Evolutionary conservation across 495 filamentous ascomycete genomes (phyloP).

Genomic region (Patellaria atrata): DNA sequence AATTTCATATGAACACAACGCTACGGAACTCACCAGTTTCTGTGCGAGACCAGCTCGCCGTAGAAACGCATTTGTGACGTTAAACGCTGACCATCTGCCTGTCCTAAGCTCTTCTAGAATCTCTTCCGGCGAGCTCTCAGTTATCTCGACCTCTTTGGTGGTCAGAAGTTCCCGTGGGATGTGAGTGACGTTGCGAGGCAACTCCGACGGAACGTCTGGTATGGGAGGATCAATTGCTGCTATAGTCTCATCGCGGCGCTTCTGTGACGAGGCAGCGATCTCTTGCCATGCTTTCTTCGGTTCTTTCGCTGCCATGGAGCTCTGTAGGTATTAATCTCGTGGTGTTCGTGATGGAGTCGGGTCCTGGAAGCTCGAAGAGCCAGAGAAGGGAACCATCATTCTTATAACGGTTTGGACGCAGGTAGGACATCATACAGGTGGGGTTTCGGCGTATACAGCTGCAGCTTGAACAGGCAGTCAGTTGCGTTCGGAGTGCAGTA

Average conservation of each 20-base stretch:
- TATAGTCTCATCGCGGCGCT: slow-evolving; percentile 32
- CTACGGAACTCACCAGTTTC: slow-evolving; percentile 29
- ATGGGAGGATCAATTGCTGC: slow-evolving; percentile 28
- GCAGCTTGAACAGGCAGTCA: too few relatives aligned
- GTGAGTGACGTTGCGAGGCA: slow-evolving; percentile 31
- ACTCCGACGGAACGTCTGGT: slow-evolving; percentile 19
- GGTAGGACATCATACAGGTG: too few relatives aligned
- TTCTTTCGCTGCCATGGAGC: too few relatives aligned
- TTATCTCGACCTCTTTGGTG: slow-evolving; percentile 34
- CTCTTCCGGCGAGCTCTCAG: slow-evolving; percentile 31
- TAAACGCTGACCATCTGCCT: slow-evolving; percentile 30
- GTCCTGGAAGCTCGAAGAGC: too few relatives aligned
- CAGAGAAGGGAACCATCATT: too few relatives aligned
- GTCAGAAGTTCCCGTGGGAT: slow-evolving; percentile 34
- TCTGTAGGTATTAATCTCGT: too few relatives aligned
- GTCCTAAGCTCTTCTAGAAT: slow-evolving; percentile 33
- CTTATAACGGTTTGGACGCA: too few relatives aligned
- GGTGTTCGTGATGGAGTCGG: too few relatives aligned
- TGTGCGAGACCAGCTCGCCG: slow-evolving; percentile 46
- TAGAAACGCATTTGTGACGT: slow-evolving; percentile 43
- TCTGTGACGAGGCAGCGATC: slow-evolving; percentile 31
- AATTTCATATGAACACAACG: neutral
- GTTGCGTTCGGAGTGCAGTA: too few relatives aligned
- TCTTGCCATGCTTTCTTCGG: slow-evolving; percentile 35
- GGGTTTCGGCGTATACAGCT: too few relatives aligned